Percentiles rank a stretch among this genome's conserved stretches.
Evolutionary conservation across 2,329 filamentous ascomycete species (phyloP).

Genomic region (Aspergillus sclerotialis): DNA sequence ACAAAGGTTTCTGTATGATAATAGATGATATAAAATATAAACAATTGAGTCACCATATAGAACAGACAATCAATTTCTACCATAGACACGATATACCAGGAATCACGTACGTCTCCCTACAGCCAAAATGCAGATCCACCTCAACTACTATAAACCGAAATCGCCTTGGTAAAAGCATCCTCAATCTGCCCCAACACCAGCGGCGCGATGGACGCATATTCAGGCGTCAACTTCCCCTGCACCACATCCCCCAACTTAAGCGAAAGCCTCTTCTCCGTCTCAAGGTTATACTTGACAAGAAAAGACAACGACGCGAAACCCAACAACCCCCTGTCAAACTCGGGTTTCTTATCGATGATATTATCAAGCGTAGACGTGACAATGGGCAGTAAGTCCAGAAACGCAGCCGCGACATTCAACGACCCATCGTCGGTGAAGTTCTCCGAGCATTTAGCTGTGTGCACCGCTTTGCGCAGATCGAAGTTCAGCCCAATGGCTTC

Average conservation of each 20-base stretch:
- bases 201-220: conserved; percentile 11
- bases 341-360: conserved; percentile 10
- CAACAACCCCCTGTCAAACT: conserved; percentile 12
- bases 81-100: too few species aligned
- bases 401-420: conserved; percentile 5
- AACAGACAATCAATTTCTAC: too few species aligned
- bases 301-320: conserved; percentile 10
- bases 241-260: conserved; percentile 9
- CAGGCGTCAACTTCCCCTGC: conserved; percentile 7
- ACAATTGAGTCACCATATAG: too few species aligned
- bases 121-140: not conserved
- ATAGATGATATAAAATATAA: too few species aligned
- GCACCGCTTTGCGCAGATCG: conserved; percentile 7
- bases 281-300: conserved; percentile 11
- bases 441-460: conserved; percentile 4
- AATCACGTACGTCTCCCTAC: too few species aligned
- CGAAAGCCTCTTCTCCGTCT: conserved; percentile 9
- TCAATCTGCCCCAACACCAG: conserved; percentile 9
- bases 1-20: too few species aligned
- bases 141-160: conserved; percentile 7
- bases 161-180: conserved; percentile 9
- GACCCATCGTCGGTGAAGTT: conserved; percentile 13
- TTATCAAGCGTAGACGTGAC: conserved; percentile 12
- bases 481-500: conserved; percentile 6
- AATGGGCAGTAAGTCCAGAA: conserved; percentile 11